Evolutionary conservation across 108 stramenopile species (phyloP).

Genomic region (Hondaea fermentalgiana): DNA sequence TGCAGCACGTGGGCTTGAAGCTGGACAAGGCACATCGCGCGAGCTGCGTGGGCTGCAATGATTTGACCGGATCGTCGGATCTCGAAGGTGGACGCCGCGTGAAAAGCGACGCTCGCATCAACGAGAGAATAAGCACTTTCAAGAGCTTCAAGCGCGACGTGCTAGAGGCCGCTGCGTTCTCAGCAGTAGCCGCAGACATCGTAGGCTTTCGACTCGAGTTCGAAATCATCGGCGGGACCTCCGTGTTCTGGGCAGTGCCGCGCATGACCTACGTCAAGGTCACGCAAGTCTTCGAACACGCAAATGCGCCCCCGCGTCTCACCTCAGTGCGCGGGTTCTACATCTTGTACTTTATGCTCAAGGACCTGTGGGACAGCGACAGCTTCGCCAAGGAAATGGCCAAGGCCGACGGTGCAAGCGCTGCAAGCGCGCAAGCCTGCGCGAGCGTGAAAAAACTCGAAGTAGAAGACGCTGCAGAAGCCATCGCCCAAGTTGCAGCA

Average conservation of each 20-base stretch:
- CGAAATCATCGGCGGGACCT: background rate
- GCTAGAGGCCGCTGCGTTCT: background rate
- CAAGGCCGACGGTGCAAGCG: background rate
- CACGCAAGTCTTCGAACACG: background rate
- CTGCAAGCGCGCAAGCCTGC: background rate
- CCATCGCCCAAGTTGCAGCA: too few relatives aligned
- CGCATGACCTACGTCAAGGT: slow-evolving; percentile 1
- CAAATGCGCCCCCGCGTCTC: background rate
- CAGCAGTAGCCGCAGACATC: background rate
- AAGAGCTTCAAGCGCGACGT: background rate
- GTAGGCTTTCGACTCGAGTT: background rate
- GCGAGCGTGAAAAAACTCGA: too few relatives aligned
- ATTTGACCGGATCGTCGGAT: background rate
- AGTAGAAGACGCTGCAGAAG: too few relatives aligned
- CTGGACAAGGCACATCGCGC: background rate
- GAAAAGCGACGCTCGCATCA: background rate
- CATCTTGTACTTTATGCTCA: background rate
- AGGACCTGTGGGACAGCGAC: background rate
- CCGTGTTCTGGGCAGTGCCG: background rate
- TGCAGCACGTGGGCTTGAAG: slow-evolving; percentile 4
- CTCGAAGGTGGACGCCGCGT: background rate
- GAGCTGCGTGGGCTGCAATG: background rate
- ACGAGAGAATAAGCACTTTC: background rate
- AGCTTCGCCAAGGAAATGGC: background rate
- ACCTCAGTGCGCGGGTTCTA: slow-evolving; percentile 15